Evolutionary conservation across 495 filamentous ascomycete species (phyloP).

Genomic region (Bacidia rubella): DNA sequence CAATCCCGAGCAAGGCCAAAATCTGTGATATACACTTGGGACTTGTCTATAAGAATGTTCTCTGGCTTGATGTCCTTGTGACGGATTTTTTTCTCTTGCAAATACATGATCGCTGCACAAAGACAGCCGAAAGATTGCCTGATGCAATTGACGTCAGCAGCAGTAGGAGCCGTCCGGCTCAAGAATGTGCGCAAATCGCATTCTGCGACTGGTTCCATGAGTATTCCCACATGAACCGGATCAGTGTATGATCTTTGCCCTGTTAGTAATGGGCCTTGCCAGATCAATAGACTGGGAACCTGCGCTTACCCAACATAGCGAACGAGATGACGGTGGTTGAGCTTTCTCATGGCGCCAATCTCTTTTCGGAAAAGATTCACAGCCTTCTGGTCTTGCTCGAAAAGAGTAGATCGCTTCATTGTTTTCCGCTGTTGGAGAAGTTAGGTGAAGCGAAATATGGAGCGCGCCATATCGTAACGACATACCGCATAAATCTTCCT

Average conservation of each 20-base stretch:
- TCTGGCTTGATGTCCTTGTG: conserved; percentile 17
- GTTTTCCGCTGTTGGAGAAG: no score
- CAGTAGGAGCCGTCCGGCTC: conserved; percentile 4
- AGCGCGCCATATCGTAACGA: no score
- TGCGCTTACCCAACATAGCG: conserved; percentile 6
- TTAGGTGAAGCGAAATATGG: no score
- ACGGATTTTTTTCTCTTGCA: conserved; percentile 14
- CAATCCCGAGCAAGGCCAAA: conserved; percentile 14
- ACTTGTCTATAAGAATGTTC: conserved; percentile 8
- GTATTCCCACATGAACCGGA: conserved; percentile 9
- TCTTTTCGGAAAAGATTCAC: conserved; percentile 14
- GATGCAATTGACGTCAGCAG: neutral
- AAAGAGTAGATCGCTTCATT: no score
- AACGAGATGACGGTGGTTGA: conserved; percentile 13
- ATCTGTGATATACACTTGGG: conserved; percentile 12
- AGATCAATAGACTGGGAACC: neutral
- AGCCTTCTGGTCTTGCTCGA: no score
- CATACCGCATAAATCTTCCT: no score
- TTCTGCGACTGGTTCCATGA: conserved; percentile 13
- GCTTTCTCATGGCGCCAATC: conserved; percentile 5
- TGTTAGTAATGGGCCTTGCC: neutral
- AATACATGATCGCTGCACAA: conserved; percentile 11
- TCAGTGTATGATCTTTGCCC: conserved; percentile 14
- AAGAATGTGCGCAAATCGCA: conserved; percentile 12
- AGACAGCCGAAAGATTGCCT: conserved; percentile 11